Percentiles rank a stretch among this genome's conserved stretches.
Conservation (phyloP, 2,329 filamentous ascomycete genomes). For the Kalmusia sp. region DNA sequence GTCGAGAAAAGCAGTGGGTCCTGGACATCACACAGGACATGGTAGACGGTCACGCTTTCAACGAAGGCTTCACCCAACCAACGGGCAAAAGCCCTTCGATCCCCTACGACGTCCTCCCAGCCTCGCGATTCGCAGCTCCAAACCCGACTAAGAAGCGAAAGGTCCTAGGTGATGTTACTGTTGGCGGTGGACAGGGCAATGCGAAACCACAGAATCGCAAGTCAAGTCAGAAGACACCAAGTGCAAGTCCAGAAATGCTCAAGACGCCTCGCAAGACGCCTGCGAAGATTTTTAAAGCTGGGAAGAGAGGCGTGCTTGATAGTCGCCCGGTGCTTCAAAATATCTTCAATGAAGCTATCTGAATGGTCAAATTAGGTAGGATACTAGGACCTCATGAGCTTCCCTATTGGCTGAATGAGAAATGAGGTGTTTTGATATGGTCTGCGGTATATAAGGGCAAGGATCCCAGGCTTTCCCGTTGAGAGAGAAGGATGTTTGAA, state of each 20-base stretch:
- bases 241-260: constrained; percentile 32
- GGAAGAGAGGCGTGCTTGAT: constrained; percentile 64
- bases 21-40: constrained; percentile 73
- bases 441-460: constrained; percentile 5
- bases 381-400: neutral
- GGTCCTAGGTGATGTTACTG: constrained; percentile 31
- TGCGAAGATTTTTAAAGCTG: constrained; percentile 66
- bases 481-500: neutral
- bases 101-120: neutral
- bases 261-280: constrained; percentile 56
- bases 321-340: constrained; percentile 74
- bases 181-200: constrained; percentile 15
- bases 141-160: constrained; percentile 46
- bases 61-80: constrained; percentile 57
- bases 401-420: too few relatives aligned
- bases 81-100: constrained; percentile 22
- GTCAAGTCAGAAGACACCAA: constrained; percentile 23
- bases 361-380: neutral
- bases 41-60: constrained; percentile 72
- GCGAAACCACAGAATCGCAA: constrained; percentile 24
- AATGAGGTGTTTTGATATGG: constrained; percentile 2
- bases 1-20: constrained; percentile 81
- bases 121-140: neutral
- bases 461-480: neutral
- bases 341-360: constrained; percentile 69